Conservation (phyloP, 2,329 filamentous ascomycete genomes). For the Trichophyton rubrum region DNA sequence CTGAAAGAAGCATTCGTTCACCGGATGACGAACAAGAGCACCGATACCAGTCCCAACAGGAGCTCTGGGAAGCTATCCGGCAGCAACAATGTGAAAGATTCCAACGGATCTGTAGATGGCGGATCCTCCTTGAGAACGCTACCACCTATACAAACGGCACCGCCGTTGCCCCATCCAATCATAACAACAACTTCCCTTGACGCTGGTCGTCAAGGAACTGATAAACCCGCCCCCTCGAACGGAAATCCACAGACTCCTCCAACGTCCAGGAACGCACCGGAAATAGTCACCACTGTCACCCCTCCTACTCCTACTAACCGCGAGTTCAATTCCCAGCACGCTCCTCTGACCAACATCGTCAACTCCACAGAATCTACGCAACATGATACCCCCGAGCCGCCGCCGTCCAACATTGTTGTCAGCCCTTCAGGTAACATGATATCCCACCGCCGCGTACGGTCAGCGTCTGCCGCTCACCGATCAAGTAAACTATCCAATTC, state of each 20-base stretch:
- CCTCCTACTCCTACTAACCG: conserved; percentile 10
- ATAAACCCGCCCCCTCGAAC: neutral
- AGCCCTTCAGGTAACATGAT: conserved; percentile 59
- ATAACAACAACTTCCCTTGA: conserved; percentile 13
- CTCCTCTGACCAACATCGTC: conserved; percentile 22
- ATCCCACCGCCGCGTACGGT: conserved; percentile 54
- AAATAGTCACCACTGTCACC: conserved; percentile 10
- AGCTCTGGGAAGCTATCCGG: conserved; percentile 31
- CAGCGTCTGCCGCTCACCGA: conserved; percentile 42
- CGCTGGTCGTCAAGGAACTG: conserved; percentile 4
- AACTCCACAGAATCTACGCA: conserved; percentile 28
- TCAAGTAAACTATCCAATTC: conserved; percentile 83
- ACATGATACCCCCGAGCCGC: conserved; percentile 17
- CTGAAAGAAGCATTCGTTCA: conserved; percentile 57
- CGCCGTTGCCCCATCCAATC: conserved; percentile 20
- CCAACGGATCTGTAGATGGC: conserved; percentile 29
- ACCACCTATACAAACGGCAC: conserved; percentile 21
- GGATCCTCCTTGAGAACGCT: conserved; percentile 21
- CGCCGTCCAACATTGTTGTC: conserved; percentile 39
- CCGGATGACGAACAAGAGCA: conserved; percentile 39
- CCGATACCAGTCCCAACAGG: conserved; percentile 37
- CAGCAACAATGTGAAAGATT: conserved; percentile 29
- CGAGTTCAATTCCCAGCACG: conserved; percentile 12
- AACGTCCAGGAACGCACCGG: conserved; percentile 15
- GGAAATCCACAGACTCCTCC: conserved; percentile 23